A percentile compares a stretch with the other conserved stretches of the same genome.
Evolutionary conservation across 768 basidiomycete genomes (phyloP).

Genomic region (Russula vinacea): DNA sequence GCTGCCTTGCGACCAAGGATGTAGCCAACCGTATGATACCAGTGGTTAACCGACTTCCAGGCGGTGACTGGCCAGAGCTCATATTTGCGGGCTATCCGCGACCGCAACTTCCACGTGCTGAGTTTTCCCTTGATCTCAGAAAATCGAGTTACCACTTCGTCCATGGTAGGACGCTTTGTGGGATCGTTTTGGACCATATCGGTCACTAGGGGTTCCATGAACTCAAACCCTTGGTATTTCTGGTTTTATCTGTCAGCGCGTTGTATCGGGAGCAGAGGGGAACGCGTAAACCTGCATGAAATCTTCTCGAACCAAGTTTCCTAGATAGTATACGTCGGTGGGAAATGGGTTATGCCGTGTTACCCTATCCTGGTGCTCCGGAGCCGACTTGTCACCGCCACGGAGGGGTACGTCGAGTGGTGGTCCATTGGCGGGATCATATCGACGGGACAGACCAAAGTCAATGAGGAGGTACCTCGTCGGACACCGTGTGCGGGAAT

Average conservation of each 20-base stretch:
- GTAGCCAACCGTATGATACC: slow-evolving; percentile 13
- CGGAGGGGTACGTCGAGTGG: slow-evolving; percentile 27
- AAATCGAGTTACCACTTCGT: slow-evolving; percentile 11
- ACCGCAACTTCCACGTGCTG: slow-evolving; percentile 23
- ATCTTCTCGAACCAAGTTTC: slow-evolving; percentile 29
- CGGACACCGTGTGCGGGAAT: slow-evolving; percentile 31
- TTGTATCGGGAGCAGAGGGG: neutral
- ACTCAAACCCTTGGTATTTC: slow-evolving; percentile 20
- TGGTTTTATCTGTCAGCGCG: neutral
- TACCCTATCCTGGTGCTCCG: slow-evolving; percentile 28
- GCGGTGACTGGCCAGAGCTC: slow-evolving; percentile 17
- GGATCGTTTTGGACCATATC: slow-evolving; percentile 42
- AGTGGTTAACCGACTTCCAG: slow-evolving; percentile 12
- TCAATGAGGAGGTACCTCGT: slow-evolving; percentile 36
- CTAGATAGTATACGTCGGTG: slow-evolving; percentile 33
- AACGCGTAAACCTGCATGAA: slow-evolving; percentile 21
- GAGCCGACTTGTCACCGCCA: slow-evolving; percentile 34
- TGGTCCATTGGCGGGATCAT: slow-evolving; percentile 19
- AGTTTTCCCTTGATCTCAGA: neutral
- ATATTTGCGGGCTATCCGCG: slow-evolving; percentile 10
- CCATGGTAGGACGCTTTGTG: slow-evolving; percentile 35
- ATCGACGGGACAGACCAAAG: slow-evolving; percentile 34
- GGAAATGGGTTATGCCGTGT: slow-evolving; percentile 31
- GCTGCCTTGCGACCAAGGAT: slow-evolving; percentile 12
- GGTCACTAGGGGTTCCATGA: slow-evolving; percentile 21